phyloP scores from a whole-genome alignment of 2,329 filamentous ascomycete species.

The Graphium sp. region DNA sequence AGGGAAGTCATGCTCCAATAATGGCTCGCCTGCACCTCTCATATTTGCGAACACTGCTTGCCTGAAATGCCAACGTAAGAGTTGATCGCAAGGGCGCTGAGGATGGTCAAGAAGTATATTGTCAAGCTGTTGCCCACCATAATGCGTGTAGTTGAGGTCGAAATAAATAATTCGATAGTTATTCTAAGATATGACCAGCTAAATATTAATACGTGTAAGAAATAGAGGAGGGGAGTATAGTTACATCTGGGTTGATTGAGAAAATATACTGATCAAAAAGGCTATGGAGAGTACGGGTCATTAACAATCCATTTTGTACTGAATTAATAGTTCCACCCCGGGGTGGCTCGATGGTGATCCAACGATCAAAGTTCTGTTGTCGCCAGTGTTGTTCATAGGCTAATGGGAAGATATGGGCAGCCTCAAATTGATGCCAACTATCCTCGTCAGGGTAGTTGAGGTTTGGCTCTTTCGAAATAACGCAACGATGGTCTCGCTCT shows the following conservation, averaged over 20 bases:
- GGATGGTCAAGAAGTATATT: conserved; percentile 4
- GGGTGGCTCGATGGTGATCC: conserved; percentile 2
- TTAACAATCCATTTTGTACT: conserved; percentile 12
- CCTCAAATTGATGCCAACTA: conserved; percentile 9
- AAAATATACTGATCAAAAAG: conserved; percentile 10
- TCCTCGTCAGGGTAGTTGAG: not conserved
- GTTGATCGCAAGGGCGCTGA: conserved; percentile 7
- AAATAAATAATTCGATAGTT: conserved; percentile 11
- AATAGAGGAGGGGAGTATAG: conserved; percentile 1
- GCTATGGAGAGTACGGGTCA: conserved; percentile 7
- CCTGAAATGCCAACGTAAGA: conserved; percentile 11
- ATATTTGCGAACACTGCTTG: conserved; percentile 11
- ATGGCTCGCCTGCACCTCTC: conserved; percentile 9
- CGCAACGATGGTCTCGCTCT: conserved; percentile 1
- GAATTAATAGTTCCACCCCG: conserved; percentile 9
- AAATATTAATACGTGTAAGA: conserved; percentile 3
- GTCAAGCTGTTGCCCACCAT: conserved; percentile 8
- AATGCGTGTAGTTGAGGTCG: conserved; percentile 5
- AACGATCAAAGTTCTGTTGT: conserved; percentile 5
- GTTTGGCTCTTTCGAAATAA: not conserved
- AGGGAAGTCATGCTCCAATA: conserved; percentile 11
- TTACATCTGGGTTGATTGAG: conserved; percentile 11
- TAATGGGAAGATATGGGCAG: conserved; percentile 11
- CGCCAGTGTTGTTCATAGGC: conserved; percentile 9
- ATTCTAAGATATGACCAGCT: too few relatives aligned